Evolutionary conservation across 2,329 filamentous ascomycete species (phyloP).

Genomic region (Fonsecaea monophora): DNA sequence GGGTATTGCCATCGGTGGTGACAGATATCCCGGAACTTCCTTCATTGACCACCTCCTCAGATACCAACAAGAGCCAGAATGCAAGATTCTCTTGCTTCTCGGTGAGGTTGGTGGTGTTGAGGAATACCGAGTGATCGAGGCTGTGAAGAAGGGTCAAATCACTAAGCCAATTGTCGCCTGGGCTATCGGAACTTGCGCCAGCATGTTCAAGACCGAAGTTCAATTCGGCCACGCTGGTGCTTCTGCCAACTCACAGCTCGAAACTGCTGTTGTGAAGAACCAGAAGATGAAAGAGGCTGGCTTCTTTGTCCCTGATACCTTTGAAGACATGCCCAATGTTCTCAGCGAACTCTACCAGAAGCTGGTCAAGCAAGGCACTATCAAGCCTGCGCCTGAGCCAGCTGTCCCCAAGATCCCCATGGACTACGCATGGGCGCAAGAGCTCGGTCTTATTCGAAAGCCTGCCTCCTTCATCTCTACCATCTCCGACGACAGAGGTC

Average conservation of each 20-base stretch:
- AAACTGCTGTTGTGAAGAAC: slow-evolving; percentile 97
- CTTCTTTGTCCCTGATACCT: slow-evolving; percentile 92
- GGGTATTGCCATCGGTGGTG: slow-evolving; percentile 98
- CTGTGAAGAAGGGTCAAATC: slow-evolving; percentile 90
- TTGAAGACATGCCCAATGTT: slow-evolving; percentile 85
- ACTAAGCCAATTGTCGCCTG: slow-evolving; percentile 99
- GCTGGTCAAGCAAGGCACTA: slow-evolving; percentile 81
- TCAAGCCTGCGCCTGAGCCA: slow-evolving; percentile 86
- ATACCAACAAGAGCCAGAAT: slow-evolving; percentile 94
- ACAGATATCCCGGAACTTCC: slow-evolving; percentile 97
- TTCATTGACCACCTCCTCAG: slow-evolving; percentile 98
- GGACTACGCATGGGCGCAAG: slow-evolving; percentile 99
- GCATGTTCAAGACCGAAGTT: slow-evolving; percentile 99
- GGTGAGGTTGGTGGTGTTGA: slow-evolving; percentile 99
- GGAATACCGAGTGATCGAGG: slow-evolving; percentile 99
- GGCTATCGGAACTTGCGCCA: slow-evolving; percentile 98
- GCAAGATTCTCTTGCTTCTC: slow-evolving; percentile 94
- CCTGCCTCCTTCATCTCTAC: slow-evolving; percentile 99
- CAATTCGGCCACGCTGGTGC: slow-evolving; percentile 99
- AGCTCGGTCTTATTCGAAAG: slow-evolving; percentile 99
- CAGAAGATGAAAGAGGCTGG: slow-evolving; percentile 94
- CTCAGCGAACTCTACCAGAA: slow-evolving; percentile 86
- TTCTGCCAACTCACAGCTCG: slow-evolving; percentile 98
- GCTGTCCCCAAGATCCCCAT: slow-evolving; percentile 98
- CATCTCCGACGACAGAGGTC: slow-evolving; percentile 99